Percentiles rank a stretch among this genome's conserved stretches.
These are phyloP conservation scores for Saksenaea vasiformis DNA, from an alignment of 371 early-diverging fungal species.

Conservation along the genomic window DNA sequence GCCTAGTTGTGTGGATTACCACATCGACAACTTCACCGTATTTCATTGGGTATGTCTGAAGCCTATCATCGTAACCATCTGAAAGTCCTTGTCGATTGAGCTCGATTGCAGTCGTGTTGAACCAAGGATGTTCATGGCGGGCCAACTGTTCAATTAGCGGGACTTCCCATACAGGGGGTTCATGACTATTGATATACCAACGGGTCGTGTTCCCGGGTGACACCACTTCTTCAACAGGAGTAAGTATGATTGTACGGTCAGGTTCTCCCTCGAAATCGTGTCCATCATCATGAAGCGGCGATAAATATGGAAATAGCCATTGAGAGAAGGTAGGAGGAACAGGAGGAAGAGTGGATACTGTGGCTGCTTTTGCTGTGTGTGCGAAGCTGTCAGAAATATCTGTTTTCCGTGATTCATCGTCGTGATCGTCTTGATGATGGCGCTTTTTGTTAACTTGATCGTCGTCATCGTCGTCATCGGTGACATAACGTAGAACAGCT, in stretches of 20 bases:
- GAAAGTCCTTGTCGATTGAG: conserved; percentile 3
- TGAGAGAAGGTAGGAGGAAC: conserved; percentile 13
- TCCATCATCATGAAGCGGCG: not conserved
- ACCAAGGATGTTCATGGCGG: not conserved
- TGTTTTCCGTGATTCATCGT: not conserved
- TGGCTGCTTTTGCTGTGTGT: not conserved
- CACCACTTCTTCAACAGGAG: conserved; percentile 8
- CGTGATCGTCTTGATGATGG: not conserved
- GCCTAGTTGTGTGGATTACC: conserved; percentile 31
- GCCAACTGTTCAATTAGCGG: conserved; percentile 12
- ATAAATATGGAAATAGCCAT: conserved; percentile 16
- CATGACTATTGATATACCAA: conserved; percentile 22
- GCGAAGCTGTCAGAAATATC: not conserved
- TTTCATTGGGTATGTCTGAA: conserved; percentile 26
- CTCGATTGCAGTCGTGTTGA: conserved; percentile 19
- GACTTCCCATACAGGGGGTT: conserved; percentile 3
- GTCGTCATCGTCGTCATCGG: not conserved
- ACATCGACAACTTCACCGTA: conserved; percentile 33
- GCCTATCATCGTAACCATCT: conserved; percentile 19
- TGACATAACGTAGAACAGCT: conserved; percentile 19
- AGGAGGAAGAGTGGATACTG: not conserved
- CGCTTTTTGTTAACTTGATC: too few relatives aligned
- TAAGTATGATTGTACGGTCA: conserved; percentile 19
- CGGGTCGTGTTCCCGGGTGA: conserved; percentile 11
- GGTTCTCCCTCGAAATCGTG: conserved; percentile 13